Conservation (phyloP, 371 early-diverging fungal genomes). For the Mucor circinelloides region DNA sequence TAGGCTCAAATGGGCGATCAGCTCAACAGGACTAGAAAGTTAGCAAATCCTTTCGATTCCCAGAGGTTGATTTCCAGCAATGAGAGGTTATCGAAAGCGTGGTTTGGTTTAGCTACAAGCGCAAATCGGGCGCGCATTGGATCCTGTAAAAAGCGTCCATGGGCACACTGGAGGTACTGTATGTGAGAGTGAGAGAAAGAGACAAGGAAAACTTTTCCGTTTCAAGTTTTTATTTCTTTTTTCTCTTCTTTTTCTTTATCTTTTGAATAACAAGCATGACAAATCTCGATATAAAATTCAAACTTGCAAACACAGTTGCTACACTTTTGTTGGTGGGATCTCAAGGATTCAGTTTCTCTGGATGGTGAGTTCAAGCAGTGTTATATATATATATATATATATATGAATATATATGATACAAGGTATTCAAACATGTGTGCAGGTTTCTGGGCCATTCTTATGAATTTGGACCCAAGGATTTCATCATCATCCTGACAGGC, state of each 20-base stretch:
- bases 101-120: too few species aligned
- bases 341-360: conserved; percentile 42
- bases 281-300: conserved; percentile 44
- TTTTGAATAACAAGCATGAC: conserved; percentile 26
- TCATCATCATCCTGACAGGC: conserved; percentile 36
- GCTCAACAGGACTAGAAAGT: too few species aligned
- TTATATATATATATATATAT: too few species aligned
- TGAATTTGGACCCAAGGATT: conserved; percentile 42
- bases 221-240: conserved; percentile 1
- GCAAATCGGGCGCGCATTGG: too few species aligned
- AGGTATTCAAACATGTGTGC: not conserved
- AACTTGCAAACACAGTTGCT: conserved; percentile 44
- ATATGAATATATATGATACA: not conserved
- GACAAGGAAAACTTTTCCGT: not conserved
- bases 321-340: conserved; percentile 40
- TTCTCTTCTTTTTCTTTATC: conserved; percentile 8
- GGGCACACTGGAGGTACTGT: too few species aligned
- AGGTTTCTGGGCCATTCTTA: conserved; percentile 36
- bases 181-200: not conserved
- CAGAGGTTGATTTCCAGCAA: too few species aligned
- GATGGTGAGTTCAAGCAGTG: conserved; percentile 18
- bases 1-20: too few species aligned
- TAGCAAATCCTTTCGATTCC: too few species aligned
- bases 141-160: too few species aligned
- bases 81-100: too few species aligned